These are phyloP conservation scores for Akanthomyces dipterigenus DNA, from an alignment of 2,329 filamentous ascomycete species.

Conservation along the genomic window DNA sequence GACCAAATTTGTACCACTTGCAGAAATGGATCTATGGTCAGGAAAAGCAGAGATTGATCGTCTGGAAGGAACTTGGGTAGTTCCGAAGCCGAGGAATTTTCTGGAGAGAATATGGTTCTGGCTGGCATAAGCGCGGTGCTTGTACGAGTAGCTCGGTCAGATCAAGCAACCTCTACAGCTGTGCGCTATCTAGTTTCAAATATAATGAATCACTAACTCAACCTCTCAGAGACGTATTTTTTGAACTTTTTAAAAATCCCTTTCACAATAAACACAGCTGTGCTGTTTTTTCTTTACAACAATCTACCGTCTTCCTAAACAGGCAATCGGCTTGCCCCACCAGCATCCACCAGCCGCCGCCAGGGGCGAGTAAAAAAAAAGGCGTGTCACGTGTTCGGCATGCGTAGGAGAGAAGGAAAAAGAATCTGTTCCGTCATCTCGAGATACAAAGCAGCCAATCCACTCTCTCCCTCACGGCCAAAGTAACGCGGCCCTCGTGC, in stretches of 20 bases:
- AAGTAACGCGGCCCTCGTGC: neutral
- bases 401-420: conserved; percentile 5
- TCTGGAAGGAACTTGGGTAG: conserved; percentile 30
- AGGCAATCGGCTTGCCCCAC: neutral
- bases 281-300: no score
- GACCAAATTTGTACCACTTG: conserved; percentile 39
- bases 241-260: no score
- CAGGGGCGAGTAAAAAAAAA: neutral
- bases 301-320: neutral
- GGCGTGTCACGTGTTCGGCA: conserved; percentile 6
- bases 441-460: conserved; percentile 7
- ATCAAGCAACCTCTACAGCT: no score
- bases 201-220: no score
- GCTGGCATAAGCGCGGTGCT: conserved; percentile 25
- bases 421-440: conserved; percentile 12
- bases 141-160: no score
- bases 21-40: conserved; percentile 35
- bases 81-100: conserved; percentile 29
- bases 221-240: no score
- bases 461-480: neutral
- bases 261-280: no score
- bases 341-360: neutral
- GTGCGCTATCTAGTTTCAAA: neutral
- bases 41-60: conserved; percentile 33
- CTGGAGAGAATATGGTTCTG: conserved; percentile 34